Evolutionary conservation across 2,329 filamentous ascomycete species (phyloP), one percentile per base, ranked within the genome.

Genomic region (Didymella glomerata): DNA sequence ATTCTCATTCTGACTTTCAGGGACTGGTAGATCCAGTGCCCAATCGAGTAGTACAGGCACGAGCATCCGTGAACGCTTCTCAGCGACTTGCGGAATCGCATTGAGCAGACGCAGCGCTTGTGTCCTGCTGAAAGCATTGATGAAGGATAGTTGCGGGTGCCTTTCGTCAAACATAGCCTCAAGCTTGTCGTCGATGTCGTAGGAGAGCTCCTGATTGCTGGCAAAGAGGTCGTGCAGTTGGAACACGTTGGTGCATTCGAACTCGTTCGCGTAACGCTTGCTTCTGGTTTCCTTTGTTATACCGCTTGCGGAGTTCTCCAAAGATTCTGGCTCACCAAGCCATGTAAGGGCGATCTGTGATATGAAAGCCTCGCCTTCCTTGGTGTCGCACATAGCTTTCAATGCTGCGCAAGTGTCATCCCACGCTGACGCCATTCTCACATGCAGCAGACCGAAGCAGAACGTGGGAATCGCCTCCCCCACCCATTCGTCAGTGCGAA

Each of bases 11-110:
- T 61, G 47, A 6, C 38, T 25, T 27, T 56, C 55, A n/a, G 61
- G n/a, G 20, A 41, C 48, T 7, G 60, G 63, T 10, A 68, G 64
- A 38, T 68, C 64, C 22, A 71, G 58, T 4, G 87, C 88, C 92
- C 94, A 97, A 18, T 88, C 86, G 7, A 99, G 81, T 36, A 99
- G 90, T 61, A 94, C 85, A 1, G 96, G 95, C 1, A 98, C 90
- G 24, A 99, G 82, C 64, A 88, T 85, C 32, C 93, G 89, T 9
- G 94, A 97, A 32, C 88, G 86, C 75, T 90, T 96, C 77, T 99
- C 95, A 0, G 92, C 93, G 46, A 96, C 79, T 11, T 84, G 82
- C 11, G 95, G 92, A 27, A 91, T 82, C 10, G 86, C 87, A 61
- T 86, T 85, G 41, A 99, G 81, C 1, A 97, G 87, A 66, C 90